Base-by-base conservation (phyloP, 1,284 basidiomycete species). In the Phellopilus nigrolimitatus region DNA sequence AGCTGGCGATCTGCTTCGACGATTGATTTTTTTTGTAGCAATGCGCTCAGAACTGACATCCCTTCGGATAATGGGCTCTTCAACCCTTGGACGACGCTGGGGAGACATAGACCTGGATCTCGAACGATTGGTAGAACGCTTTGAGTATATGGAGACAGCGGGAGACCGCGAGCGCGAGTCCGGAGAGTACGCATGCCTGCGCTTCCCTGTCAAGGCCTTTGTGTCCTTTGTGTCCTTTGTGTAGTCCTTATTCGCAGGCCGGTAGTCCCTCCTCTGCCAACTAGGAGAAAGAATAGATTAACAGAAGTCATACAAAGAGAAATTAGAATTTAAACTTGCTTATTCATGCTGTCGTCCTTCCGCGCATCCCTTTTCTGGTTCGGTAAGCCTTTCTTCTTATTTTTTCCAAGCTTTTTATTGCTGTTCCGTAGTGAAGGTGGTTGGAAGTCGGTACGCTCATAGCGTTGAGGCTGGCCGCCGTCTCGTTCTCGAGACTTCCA, bases 111-210 rank as follows among this genome's bases (percentile, higher is more conserved):
- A 82, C 49, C 72, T 71, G 24, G 86, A 83, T 45, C 71, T 72
- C 37, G 84, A 87, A 33, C 78, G 80, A 55, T 75, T 79, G 43
- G 82, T 84, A 24, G 85, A 86, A 38, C 71, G 75, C 47, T 70
- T 75, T n/a, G 83, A 82, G 53, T 75, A 76, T 55, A 74, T 73
- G 13, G 84, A 85, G 27, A 76, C 79, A 7, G 75, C 68, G 4
- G 82, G 82, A 31, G 78, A 78, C 21, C 70, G 77, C 12, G 82
- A 82, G 48, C 67, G 72, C 4, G 43, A 47, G 21, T 47, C 50
- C 7, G 43, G 28, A 43, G 72, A 73, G 57, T 62, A 63, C 4
- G 64, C 66, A 8, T 52, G 56, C 48, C 59, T 58, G 28, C 53
- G 46, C 27, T 45, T 56, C 21, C 45, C 39, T 58, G 60, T 31